phyloP scores from a whole-genome alignment of 305 asterid genomes.

The Fraxinus floribunda region DNA sequence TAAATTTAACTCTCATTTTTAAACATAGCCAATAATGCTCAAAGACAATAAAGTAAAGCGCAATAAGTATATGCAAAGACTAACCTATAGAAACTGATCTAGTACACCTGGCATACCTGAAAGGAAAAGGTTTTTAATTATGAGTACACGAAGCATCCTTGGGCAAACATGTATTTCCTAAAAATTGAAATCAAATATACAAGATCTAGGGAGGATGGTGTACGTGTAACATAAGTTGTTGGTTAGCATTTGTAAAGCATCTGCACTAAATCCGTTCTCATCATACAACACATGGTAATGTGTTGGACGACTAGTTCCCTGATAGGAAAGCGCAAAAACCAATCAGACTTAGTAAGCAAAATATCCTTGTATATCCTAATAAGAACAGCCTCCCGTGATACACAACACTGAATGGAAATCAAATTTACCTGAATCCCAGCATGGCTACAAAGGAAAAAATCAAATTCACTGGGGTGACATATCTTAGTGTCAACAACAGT shows the following conservation, averaged over 20 bases:
- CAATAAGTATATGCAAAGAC: conserved; percentile 12
- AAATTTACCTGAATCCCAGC: conserved; percentile 75
- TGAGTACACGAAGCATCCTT: background rate
- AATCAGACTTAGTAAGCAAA: background rate
- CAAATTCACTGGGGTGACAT: conserved; percentile 81
- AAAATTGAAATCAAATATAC: background rate
- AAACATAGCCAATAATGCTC: background rate
- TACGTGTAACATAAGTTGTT: conserved; percentile 77
- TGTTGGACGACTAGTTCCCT: conserved; percentile 89
- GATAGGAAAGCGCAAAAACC: background rate
- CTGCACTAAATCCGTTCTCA: conserved; percentile 69
- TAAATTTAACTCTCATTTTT: background rate
- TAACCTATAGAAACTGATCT: conserved; percentile 74
- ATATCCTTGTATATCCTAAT: background rate
- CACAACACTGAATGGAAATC: background rate
- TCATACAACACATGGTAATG: conserved; percentile 82
- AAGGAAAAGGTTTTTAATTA: background rate
- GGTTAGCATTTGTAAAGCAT: conserved; percentile 59
- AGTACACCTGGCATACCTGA: conserved; percentile 81
- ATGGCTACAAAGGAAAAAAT: conserved; percentile 80
- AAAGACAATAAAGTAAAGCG: background rate
- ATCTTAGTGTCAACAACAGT: conserved; percentile 82
- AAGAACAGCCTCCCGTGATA: background rate
- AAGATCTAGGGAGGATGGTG: background rate
- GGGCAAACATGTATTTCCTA: background rate